Conservation (phyloP, 257 asterid genomes). For the Osmanthus fragrans region DNA sequence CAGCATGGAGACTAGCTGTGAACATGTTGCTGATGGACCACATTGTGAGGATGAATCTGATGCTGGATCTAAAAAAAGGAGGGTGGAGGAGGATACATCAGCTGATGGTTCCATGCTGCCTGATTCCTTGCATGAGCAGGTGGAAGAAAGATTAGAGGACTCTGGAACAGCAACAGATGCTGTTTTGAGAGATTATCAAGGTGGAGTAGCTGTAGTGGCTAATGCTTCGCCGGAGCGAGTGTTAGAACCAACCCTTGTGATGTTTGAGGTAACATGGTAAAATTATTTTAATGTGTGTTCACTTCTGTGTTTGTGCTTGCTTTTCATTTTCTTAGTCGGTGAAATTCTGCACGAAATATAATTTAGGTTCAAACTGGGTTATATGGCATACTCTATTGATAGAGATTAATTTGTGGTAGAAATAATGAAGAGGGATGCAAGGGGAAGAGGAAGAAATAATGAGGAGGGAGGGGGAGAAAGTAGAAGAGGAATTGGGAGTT, state of each 20-base stretch:
- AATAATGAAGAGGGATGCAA: neutral
- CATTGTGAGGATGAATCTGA: constrained; percentile 69
- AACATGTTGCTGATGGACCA: constrained; percentile 51
- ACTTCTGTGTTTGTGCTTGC: constrained; percentile 5
- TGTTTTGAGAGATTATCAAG: constrained; percentile 61
- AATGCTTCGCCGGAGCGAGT: constrained; percentile 93
- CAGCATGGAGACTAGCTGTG: constrained; percentile 79
- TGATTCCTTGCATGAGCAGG: constrained; percentile 60
- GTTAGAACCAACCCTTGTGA: constrained; percentile 93
- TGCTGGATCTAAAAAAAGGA: constrained; percentile 78
- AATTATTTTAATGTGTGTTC: constrained; percentile 2
- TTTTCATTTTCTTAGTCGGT: neutral
- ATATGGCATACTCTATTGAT: neutral
- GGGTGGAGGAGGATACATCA: constrained; percentile 69
- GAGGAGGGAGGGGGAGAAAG: neutral
- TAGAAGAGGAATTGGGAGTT: neutral
- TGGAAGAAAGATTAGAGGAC: constrained; percentile 64
- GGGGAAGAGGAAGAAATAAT: neutral
- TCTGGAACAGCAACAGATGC: constrained; percentile 52
- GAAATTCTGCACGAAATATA: neutral
- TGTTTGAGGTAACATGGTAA: constrained; percentile 78
- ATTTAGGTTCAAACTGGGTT: neutral
- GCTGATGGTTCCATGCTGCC: constrained; percentile 59
- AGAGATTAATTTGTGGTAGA: neutral
- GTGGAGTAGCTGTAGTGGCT: constrained; percentile 64